phyloP scores from a whole-genome alignment of 2,329 filamentous ascomycete species.

The Arthrinium puccinioides region DNA sequence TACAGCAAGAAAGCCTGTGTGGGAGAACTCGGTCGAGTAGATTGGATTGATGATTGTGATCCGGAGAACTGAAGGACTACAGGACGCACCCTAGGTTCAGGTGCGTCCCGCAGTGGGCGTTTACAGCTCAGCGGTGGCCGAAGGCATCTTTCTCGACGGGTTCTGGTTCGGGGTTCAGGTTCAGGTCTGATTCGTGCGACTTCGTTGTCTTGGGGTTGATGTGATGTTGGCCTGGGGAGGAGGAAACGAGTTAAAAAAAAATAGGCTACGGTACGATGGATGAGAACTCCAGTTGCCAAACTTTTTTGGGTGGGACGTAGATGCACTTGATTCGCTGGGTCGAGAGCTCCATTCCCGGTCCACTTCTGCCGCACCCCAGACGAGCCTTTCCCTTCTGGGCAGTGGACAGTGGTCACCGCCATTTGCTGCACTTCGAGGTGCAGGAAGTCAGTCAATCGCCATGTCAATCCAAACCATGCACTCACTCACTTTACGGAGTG shows the following conservation, averaged over 20 bases:
- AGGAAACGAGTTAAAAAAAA: constrained; percentile 15
- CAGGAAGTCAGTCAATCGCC: too few relatives aligned
- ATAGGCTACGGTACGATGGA: too few relatives aligned
- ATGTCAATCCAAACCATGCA: too few relatives aligned
- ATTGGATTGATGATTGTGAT: constrained; percentile 49
- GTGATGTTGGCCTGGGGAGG: constrained; percentile 23
- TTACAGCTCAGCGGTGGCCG: constrained; percentile 88
- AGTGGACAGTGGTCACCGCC: too few relatives aligned
- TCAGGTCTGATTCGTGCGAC: constrained; percentile 42
- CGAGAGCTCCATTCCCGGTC: too few relatives aligned
- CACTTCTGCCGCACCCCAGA: too few relatives aligned
- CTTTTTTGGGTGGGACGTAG: too few relatives aligned
- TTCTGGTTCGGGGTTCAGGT: constrained; percentile 23
- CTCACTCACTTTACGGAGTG: too few relatives aligned
- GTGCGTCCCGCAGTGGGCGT: constrained; percentile 70
- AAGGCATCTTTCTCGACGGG: constrained; percentile 67
- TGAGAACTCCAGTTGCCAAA: too few relatives aligned
- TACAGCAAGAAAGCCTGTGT: constrained; percentile 47
- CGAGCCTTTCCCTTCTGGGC: too few relatives aligned
- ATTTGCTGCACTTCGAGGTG: too few relatives aligned
- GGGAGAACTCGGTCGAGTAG: constrained; percentile 61
- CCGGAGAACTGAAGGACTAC: constrained; percentile 86
- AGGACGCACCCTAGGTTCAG: constrained; percentile 49
- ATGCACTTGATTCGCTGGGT: too few relatives aligned
- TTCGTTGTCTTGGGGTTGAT: constrained; percentile 53